Base-by-base conservation (phyloP, 2,329 filamentous ascomycete genomes). In the Trichoderma arundinaceum region DNA sequence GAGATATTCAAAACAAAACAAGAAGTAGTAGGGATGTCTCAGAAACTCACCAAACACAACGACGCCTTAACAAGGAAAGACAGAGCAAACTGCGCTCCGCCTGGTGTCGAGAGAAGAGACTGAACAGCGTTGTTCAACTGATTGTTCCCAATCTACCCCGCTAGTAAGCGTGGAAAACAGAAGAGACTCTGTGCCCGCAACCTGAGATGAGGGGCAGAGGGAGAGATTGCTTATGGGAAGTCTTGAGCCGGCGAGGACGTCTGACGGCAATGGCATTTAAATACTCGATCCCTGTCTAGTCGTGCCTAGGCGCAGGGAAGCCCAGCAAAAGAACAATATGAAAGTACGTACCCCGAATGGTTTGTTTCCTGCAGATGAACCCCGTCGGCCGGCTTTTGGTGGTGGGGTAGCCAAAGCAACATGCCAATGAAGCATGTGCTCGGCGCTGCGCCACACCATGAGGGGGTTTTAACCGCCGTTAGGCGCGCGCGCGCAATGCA, bases 41-140 rank as follows among this genome's bases (percentile, higher is more conserved):
- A 54, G 22, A 39, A 54, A 63, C 60, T 63, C 60, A 63, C 60
- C 60, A 63, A 54, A 63, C 49, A 54, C 48, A 46, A 46, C 49
- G 39, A 54, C 39, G 44, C 33, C 57, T 28, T 2, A 4, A 3
- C 9, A 54, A 32, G 39, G 41, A 53, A 15, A 44, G 9, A 63
- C 39, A 46, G 39, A 41, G 49, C 60, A 54, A 54, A 35, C 38
- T 46, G 51, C 49, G 39, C 39, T 53, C 58, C 44, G 22, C 5
- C 44, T 19, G 41, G 35, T 15, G 22, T 19, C 17, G 33, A 35
- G 1, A 5, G 19, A 44, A 57, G 32, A n/a, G 19, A 22, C 19
- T 61, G 15, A 13, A 38, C 52, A 56, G 22, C 33, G 49, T 49
- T 54, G 15, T 28, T 28, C n/a, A 33, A 8, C 19, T 33, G n/a